A percentile compares a stretch with the other conserved stretches of the same genome.
Conservation (phyloP, 177 flowering plant species). For the Tripterygium wilfordii region DNA sequence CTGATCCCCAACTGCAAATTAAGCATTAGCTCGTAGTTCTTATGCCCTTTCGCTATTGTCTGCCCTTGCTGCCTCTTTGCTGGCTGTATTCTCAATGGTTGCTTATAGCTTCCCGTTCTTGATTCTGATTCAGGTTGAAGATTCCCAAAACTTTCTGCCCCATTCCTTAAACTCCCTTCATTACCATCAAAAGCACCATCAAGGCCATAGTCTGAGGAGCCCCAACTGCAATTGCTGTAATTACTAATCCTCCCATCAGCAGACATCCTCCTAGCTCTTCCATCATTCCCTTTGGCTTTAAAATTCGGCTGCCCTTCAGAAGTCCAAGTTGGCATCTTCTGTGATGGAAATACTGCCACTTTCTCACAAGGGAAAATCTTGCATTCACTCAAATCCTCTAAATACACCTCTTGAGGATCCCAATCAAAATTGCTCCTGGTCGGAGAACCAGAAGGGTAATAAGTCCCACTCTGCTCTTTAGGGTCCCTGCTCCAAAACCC, state of each 20-base stretch:
- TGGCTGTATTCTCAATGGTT: constrained; percentile 24
- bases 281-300: constrained; percentile 18
- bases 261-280: constrained; percentile 26
- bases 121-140: constrained; percentile 21
- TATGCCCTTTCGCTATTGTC: constrained; percentile 81
- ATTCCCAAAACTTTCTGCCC: constrained; percentile 23
- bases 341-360: constrained; percentile 61
- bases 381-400: constrained; percentile 49
- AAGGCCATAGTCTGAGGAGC: constrained; percentile 23
- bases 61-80: constrained; percentile 62
- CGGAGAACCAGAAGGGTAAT: constrained; percentile 50
- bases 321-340: constrained; percentile 56
- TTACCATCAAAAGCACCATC: constrained; percentile 16
- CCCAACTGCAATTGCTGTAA: constrained; percentile 32
- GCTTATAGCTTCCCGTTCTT: constrained; percentile 10
- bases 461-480: constrained; percentile 68
- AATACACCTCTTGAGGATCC: constrained; percentile 58
- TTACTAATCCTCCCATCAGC: constrained; percentile 36
- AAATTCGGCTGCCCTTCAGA: constrained; percentile 24
- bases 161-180: constrained; percentile 26
- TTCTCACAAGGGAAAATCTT: constrained; percentile 48
- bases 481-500: constrained; percentile 78
- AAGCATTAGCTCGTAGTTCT: constrained; percentile 90
- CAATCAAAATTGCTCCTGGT: constrained; percentile 36
- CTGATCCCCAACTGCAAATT: constrained; percentile 92